Conservation (phyloP, 169 alveolate genomes). For the Eimeria praecox region DNA sequence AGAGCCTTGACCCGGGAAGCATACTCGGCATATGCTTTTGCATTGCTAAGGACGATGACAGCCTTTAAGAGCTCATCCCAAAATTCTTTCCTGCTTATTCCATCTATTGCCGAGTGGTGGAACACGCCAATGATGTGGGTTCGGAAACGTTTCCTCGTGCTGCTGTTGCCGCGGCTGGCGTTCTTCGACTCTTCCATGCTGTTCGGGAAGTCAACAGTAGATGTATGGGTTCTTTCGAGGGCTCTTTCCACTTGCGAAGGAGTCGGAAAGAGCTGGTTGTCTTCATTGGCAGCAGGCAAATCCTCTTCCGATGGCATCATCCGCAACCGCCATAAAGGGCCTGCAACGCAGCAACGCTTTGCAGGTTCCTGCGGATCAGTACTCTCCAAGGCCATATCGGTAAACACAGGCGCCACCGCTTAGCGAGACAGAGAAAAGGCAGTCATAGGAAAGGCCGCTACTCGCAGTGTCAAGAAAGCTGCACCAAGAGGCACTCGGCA, state of each 20-base stretch:
- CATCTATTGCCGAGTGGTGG: slow-evolving; percentile 87
- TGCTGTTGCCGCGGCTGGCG: slow-evolving; percentile 27
- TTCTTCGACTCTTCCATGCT: background rate
- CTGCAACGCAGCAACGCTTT: slow-evolving; percentile 24
- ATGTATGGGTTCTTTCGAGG: slow-evolving; percentile 12
- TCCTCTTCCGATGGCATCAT: slow-evolving; percentile 70
- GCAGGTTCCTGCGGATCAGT: background rate
- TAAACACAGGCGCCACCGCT: background rate
- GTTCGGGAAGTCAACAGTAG: background rate
- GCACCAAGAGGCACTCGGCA: background rate
- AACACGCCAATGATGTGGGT: slow-evolving; percentile 85
- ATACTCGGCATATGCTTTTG: slow-evolving; percentile 38
- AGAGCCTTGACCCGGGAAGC: slow-evolving; percentile 58
- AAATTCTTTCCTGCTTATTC: slow-evolving; percentile 85
- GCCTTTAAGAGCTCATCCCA: slow-evolving; percentile 83
- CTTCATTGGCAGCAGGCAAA: background rate
- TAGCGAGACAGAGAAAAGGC: background rate
- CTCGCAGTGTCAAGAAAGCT: background rate
- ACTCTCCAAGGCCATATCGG: background rate
- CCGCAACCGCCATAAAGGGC: slow-evolving; percentile 82
- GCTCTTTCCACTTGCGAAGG: background rate
- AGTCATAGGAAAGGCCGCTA: too few species aligned
- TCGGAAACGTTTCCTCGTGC: slow-evolving; percentile 55
- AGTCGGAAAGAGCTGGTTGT: slow-evolving; percentile 7
- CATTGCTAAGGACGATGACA: slow-evolving; percentile 25